These are phyloP conservation scores for Tetrapisispora taiwanensis DNA, from an alignment of 805 yeast genomes.

Conservation along the genomic window DNA sequence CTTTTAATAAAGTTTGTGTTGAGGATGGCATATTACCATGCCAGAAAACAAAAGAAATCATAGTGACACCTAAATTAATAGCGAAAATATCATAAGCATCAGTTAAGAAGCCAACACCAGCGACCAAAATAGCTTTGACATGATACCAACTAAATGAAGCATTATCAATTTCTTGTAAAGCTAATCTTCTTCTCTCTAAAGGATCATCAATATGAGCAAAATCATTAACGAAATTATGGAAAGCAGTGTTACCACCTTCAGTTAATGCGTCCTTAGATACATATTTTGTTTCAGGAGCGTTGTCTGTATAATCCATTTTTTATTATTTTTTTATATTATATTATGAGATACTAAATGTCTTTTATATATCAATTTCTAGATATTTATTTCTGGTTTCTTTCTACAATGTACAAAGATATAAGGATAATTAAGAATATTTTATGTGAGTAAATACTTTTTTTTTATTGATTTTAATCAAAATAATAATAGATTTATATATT, in stretches of 20 bases:
- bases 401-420: too few relatives aligned
- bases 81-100: slow-evolving; percentile 91
- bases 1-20: slow-evolving; percentile 67
- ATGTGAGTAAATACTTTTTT: too few relatives aligned
- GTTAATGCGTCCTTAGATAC: slow-evolving; percentile 20
- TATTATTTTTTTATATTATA: background rate
- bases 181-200: slow-evolving; percentile 76
- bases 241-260: slow-evolving; percentile 75
- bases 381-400: too few relatives aligned
- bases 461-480: too few relatives aligned
- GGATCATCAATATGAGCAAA: slow-evolving; percentile 79
- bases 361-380: too few relatives aligned
- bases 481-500: too few relatives aligned
- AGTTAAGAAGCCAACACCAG: slow-evolving; percentile 90
- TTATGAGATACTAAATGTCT: too few relatives aligned
- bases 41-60: slow-evolving; percentile 75
- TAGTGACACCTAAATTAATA: slow-evolving; percentile 69
- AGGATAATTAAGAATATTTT: too few relatives aligned
- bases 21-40: slow-evolving; percentile 52
- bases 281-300: background rate
- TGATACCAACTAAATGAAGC: slow-evolving; percentile 78
- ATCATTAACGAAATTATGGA: slow-evolving; percentile 72
- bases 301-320: background rate
- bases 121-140: slow-evolving; percentile 69
- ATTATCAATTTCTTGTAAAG: slow-evolving; percentile 73